Evolutionary conservation across 768 basidiomycete genomes (phyloP), one percentile per base, ranked within the genome.

Genomic region (Jaapia argillacea): DNA sequence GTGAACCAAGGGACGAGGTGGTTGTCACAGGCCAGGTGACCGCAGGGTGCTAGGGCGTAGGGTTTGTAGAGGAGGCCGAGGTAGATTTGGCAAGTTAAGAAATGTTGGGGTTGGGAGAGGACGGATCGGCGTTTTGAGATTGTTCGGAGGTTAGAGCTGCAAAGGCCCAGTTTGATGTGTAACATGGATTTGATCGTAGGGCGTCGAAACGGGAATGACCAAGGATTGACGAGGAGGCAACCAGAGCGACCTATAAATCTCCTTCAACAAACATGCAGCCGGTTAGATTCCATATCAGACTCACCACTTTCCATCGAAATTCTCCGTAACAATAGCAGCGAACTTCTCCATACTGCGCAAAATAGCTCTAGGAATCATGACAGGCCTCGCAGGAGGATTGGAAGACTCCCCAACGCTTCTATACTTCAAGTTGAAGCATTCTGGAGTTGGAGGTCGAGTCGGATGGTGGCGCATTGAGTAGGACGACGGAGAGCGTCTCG

Each of bases 401-500:
- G 74, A 70, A 25, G 77, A 71, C 42, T 83, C 84, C 46, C 85
- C 85, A 21, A 81, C 73, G 1, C 81, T 72, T 28, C 90, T 85
- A 67, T 91, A 98, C 58, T 85, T 85, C 51, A 98, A 75, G 62
- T 96, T 85, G 75, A 98, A 98, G 35, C 90, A 82, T 55, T 96
- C 83, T 6, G 96, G 1, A 99, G 77, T 63, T 99, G 91, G 79
- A 97, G 98, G 67, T 98, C 94, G 46, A 99, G 85, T 65, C 98
- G 88, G 62, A 98, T 97, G 2, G 96, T 98, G 31, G 92, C 96
- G 56, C 94, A 98, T 63, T 99, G 96, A 80, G 91, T 94, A 20
- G 90, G 88, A 37, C 96, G 81, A 27, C 74, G 78, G 20, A 98
- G 71, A 1, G 96, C 93, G 54, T 99, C 96, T 21, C 80, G 77